Conservation (phyloP, 345 rosid species). For the Gynandropsis gynandra region DNA sequence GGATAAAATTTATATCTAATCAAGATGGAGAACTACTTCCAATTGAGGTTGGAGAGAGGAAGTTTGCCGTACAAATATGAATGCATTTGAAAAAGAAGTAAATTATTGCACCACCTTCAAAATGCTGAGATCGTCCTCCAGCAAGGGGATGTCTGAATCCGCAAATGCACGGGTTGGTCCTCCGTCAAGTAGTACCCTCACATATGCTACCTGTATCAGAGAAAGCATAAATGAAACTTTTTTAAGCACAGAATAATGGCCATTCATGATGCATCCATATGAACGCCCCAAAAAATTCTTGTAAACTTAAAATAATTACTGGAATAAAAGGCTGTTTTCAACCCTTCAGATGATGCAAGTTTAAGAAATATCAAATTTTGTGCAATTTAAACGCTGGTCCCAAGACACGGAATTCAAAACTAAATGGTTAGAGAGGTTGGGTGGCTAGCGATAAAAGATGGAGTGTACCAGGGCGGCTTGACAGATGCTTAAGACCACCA, state of each 20-base stretch:
- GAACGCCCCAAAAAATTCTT: no score
- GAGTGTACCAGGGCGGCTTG: slow-evolving; percentile 56
- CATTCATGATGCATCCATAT: no score
- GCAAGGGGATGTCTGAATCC: slow-evolving; percentile 57
- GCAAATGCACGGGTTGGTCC: slow-evolving; percentile 90
- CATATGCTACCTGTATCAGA: slow-evolving; percentile 56
- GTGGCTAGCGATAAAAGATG: no score
- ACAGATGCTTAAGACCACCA: slow-evolving; percentile 70
- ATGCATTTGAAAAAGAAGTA: background rate
- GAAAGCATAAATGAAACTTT: slow-evolving; percentile 5
- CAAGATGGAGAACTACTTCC: background rate
- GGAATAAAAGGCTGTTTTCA: no score
- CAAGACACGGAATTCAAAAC: no score
- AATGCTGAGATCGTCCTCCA: slow-evolving; percentile 73
- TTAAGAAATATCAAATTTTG: no score
- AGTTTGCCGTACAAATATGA: background rate
- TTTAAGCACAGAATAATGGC: slow-evolving; percentile 7
- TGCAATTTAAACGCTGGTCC: no score
- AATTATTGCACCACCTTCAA: slow-evolving; percentile 51
- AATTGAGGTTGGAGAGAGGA: background rate
- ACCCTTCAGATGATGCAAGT: no score
- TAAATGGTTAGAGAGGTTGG: no score
- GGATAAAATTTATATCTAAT: background rate
- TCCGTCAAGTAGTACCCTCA: slow-evolving; percentile 86
- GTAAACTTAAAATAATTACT: no score